Base-by-base conservation (phyloP, 179 eudicot species). In the Dionaea muscipula region DNA sequence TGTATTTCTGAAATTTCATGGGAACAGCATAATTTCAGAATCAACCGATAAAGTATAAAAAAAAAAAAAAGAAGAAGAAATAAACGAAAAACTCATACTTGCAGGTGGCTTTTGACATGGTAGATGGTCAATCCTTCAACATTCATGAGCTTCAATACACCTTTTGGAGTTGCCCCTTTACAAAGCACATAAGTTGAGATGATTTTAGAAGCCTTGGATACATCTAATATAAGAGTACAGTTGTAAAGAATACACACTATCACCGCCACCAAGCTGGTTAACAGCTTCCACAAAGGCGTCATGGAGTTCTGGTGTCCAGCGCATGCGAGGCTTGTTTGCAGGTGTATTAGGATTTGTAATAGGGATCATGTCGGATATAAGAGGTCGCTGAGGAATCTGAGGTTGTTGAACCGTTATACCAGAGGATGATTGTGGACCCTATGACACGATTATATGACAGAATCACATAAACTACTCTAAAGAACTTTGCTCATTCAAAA, bases 41-140 rank as follows among this genome's bases (percentile, higher is more conserved):
- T 19, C 21, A 43, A 16, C 22, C 17, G 8, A 43, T 9, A n/a
- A 15, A 43, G 2, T 17, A 43, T 43, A 17, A 17, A 16, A 39
- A 12, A 14, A 39, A 31, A 31, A 4, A 10, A 4, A 31, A 10
- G 4, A 31, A 4, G 10, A 60, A 44, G 35, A 8, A 22, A 36
- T 11, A 19, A 38, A 11, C 26, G 43, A 4, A 41, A 25, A 68
- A 43, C 7, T 47, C 47, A 17, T 60, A 78, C 83, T 73, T 78
- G 83, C 24, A 78, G 59, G 64, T 78, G 83, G 71, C 83, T 78
- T 72, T 78, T 78, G 41, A 78, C 83, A 66, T 78, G 83, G 70
- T 78, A 78, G 36, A 78, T 78, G 39, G 83, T 78, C 60, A 78
- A 65, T 45, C 83, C 75, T 45, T 78, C 83, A 58, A 78, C 80